Evolutionary conservation across 176 grass and related monocot species (phyloP).

Genomic region (Cocos nucifera): DNA sequence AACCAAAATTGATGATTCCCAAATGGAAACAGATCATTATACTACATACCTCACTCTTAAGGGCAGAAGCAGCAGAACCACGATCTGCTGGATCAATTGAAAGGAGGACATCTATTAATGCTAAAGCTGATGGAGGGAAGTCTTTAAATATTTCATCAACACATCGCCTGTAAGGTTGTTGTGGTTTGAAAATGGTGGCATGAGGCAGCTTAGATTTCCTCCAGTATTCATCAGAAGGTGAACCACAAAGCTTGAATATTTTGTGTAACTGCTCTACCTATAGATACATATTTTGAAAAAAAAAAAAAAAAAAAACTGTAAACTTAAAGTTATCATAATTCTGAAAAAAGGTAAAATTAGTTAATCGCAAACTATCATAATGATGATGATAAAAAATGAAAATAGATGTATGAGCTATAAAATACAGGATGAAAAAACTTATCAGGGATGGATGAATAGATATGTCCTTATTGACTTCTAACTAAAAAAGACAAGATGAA

Average conservation of each 20-base stretch:
- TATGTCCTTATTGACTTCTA: too few species aligned
- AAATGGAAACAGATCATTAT: neutral
- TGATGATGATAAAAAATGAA: too few species aligned
- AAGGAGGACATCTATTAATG: conserved; percentile 86
- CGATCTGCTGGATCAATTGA: conserved; percentile 90
- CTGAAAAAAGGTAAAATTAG: too few species aligned
- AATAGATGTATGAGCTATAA: too few species aligned
- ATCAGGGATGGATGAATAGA: too few species aligned
- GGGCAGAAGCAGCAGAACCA: conserved; percentile 54
- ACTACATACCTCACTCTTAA: conserved; percentile 74
- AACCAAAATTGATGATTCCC: too few species aligned
- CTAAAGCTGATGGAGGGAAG: conserved; percentile 61
- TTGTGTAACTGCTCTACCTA: conserved; percentile 99
- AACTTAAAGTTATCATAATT: conserved; percentile 4
- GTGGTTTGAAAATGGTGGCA: conserved; percentile 98
- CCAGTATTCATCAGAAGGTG: conserved; percentile 93
- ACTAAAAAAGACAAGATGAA: too few species aligned
- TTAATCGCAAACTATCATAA: too few species aligned
- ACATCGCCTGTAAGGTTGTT: conserved; percentile 71
- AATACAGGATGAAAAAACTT: too few species aligned
- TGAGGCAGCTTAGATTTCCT: conserved; percentile 92
- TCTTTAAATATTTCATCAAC: conserved; percentile 92
- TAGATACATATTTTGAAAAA: conserved; percentile 5
- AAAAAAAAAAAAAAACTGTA: conserved; percentile 7
- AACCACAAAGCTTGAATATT: conserved; percentile 99